phyloP scores from a whole-genome alignment of 2,329 filamentous ascomycete species.

The Tolypocladium album region DNA sequence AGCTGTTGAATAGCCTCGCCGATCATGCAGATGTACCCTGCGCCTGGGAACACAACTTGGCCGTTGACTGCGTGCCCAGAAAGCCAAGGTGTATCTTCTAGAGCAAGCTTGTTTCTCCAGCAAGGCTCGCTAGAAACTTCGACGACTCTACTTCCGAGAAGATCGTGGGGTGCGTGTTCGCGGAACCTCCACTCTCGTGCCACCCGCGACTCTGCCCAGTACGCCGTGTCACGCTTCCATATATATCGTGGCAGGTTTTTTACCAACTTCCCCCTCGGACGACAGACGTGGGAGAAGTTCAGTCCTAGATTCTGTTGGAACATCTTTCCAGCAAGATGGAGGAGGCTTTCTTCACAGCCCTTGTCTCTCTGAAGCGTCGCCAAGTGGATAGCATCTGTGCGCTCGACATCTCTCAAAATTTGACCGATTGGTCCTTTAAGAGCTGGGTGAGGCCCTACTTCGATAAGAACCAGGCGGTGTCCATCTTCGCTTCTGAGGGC shows the following conservation, averaged over 20 bases:
- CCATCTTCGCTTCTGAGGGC: background rate
- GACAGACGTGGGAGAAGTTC: conserved; percentile 2
- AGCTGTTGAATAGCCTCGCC: conserved; percentile 16
- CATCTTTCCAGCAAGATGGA: conserved; percentile 15
- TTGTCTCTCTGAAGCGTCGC: conserved; percentile 7
- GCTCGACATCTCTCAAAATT: conserved; percentile 2
- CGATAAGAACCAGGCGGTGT: conserved; percentile 6
- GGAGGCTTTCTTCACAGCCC: conserved; percentile 3
- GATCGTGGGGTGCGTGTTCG: conserved; percentile 23
- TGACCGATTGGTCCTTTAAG: conserved; percentile 8
- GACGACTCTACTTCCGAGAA: conserved; percentile 14
- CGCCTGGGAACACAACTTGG: conserved; percentile 24
- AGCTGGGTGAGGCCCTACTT: conserved; percentile 12
- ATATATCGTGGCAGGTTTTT: conserved; percentile 23
- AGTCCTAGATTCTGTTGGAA: conserved; percentile 9
- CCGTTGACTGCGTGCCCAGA: conserved; percentile 22
- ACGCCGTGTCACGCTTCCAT: conserved; percentile 23
- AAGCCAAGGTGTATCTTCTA: conserved; percentile 22
- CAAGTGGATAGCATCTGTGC: conserved; percentile 4
- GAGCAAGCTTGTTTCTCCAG: conserved; percentile 11
- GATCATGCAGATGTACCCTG: conserved; percentile 23
- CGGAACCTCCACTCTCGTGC: conserved; percentile 19
- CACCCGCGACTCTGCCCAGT: conserved; percentile 20
- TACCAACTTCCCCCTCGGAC: conserved; percentile 2
- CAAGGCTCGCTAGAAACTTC: conserved; percentile 7